Percentiles rank a stretch among this genome's conserved stretches.
Evolutionary conservation across 768 basidiomycete genomes (phyloP).

Genomic region (Lactifluus piperatus): DNA sequence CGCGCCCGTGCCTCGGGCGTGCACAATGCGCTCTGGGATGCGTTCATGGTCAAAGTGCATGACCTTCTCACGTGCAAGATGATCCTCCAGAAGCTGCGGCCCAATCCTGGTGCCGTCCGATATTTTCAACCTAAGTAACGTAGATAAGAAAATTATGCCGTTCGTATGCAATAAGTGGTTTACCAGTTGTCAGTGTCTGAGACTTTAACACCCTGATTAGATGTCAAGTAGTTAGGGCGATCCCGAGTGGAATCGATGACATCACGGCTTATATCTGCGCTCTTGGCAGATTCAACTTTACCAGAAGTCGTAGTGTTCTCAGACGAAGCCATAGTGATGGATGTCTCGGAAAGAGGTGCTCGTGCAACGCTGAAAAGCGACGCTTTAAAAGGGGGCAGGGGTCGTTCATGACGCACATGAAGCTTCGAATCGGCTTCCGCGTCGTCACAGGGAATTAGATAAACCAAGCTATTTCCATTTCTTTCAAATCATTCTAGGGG

Average conservation of each 20-base stretch:
- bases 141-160: not conserved
- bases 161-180: conserved; percentile 5
- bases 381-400: too few species aligned
- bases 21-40: conserved; percentile 68
- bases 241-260: conserved; percentile 25
- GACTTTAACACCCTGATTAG: conserved; percentile 51
- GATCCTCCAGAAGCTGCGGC: conserved; percentile 71
- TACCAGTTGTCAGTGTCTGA: conserved; percentile 62
- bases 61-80: conserved; percentile 66
- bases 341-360: not conserved
- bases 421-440: not conserved
- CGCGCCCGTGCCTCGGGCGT: conserved; percentile 65
- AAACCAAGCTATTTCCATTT: not conserved
- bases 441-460: not conserved
- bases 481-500: not conserved
- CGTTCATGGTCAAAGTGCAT: conserved; percentile 81
- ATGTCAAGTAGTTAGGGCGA: conserved; percentile 35
- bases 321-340: not conserved
- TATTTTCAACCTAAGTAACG: conserved; percentile 44
- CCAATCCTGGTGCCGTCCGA: conserved; percentile 42
- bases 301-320: too few species aligned
- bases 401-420: not conserved
- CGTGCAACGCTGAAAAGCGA: too few species aligned
- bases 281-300: conserved; percentile 1
- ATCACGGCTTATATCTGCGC: conserved; percentile 27